phyloP scores from a whole-genome alignment of 371 early-diverging fungal species.

The Rhizopus microsporus region DNA sequence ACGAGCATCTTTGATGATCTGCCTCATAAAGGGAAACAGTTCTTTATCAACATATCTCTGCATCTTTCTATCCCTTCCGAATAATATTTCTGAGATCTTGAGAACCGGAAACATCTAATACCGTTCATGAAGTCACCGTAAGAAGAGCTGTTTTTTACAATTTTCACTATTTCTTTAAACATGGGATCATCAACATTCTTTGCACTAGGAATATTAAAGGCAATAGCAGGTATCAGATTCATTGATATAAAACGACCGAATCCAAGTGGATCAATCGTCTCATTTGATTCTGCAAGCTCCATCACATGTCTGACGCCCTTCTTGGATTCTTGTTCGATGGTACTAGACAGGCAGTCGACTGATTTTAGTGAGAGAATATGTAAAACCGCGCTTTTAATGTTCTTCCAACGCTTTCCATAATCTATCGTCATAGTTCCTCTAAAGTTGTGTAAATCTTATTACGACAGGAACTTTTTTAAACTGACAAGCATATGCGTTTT shows the following conservation, averaged over 20 bases:
- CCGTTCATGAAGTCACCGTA: not conserved
- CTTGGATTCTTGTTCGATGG: slow-evolving; percentile 9
- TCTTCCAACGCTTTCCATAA: not conserved
- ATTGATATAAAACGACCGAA: slow-evolving; percentile 8
- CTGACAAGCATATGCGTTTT: no score
- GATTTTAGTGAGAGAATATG: slow-evolving; percentile 6
- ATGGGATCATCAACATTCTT: slow-evolving; percentile 6
- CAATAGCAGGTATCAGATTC: slow-evolving; percentile 10
- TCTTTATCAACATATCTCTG: not conserved
- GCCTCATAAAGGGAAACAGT: not conserved
- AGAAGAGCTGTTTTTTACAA: not conserved
- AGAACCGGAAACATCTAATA: slow-evolving; percentile 8
- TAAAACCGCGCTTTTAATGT: not conserved
- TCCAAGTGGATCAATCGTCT: slow-evolving; percentile 5
- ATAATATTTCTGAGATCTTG: slow-evolving; percentile 9
- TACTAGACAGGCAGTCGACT: slow-evolving; percentile 2
- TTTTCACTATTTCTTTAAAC: slow-evolving; percentile 8
- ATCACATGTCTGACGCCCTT: slow-evolving; percentile 4
- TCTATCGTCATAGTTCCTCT: slow-evolving; percentile 1
- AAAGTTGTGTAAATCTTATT: no score
- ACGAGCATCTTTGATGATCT: slow-evolving; percentile 8
- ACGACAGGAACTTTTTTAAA: no score
- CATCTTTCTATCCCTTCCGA: slow-evolving; percentile 9
- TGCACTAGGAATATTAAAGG: slow-evolving; percentile 8
- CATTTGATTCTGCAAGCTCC: slow-evolving; percentile 1